Base-by-base conservation (phyloP, 2,329 filamentous ascomycete genomes). In the Hymenoscyphus infarciens region DNA sequence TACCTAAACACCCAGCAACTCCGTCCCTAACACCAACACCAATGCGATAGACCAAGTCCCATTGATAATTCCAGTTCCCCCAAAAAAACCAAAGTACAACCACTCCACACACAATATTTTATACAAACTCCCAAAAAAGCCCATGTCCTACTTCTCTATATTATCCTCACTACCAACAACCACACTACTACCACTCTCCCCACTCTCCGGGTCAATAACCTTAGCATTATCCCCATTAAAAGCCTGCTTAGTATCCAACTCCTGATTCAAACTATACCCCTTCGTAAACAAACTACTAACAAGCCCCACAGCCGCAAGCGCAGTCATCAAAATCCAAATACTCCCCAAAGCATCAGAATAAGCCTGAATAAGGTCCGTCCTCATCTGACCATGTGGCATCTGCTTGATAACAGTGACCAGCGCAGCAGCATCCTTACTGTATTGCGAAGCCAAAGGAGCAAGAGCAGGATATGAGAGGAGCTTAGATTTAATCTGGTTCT, bases 261-360 rank as follows among this genome's bases (percentile, higher is more conserved):
- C 78, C 57, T 76, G 74, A 63, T 82, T 76, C 64, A 86, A 71
- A 63, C 76, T 75, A 68, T 81, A 79, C 3, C 74, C 77, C 69
- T 84, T 78, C 2, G 80, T 82, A 56, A 80, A 79, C 2, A 81
- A 62, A 68, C 79, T 83, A n/a, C 77, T 68, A 22, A 83, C 31
- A 27, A 84, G 68, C 0, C 77, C 82, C 1, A 82, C 72, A 0
- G 74, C 82, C 11, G 78, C 77, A n/a, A 87, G 74, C 0, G 75
- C 83, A 61, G 79, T 79, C 75, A 84, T 80, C 27, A 85, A 79
- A 29, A 81, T 78, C 81, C 82, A 87, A 19, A 87, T 80, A 45
- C 80, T 80, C 63, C 77, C 78, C 65, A 87, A 69, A 22, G 79
- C 79, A 69, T 84, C 80, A 0, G 81, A 79, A 68, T 86, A 87